phyloP scores from a whole-genome alignment of 176 grass and related monocot species.

The Musa itinerans region DNA sequence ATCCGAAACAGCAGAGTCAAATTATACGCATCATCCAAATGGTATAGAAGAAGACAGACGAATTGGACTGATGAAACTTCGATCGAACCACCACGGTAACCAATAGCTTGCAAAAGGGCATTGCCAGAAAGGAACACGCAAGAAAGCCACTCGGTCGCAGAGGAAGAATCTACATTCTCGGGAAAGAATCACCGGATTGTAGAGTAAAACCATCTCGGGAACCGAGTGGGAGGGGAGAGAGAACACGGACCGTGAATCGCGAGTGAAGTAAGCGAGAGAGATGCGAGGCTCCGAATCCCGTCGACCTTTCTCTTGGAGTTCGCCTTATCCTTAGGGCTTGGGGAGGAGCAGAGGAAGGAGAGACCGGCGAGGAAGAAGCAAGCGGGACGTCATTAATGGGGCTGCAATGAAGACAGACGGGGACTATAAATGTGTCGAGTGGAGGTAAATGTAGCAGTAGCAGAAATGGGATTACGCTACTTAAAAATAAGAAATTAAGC shows the following conservation, averaged over 20 bases:
- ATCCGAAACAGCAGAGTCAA: not conserved
- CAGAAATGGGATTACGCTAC: too few relatives aligned
- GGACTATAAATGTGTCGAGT: too few relatives aligned
- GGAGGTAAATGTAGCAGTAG: not conserved
- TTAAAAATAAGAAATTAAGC: too few relatives aligned
- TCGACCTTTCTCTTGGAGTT: not conserved
- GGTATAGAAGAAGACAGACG: too few relatives aligned
- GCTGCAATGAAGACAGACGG: too few relatives aligned
- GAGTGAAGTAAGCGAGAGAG: not conserved
- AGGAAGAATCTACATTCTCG: not conserved
- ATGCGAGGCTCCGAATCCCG: not conserved
- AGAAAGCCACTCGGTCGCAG: not conserved
- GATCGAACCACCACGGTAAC: not conserved
- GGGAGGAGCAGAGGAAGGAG: not conserved
- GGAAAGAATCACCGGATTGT: not conserved
- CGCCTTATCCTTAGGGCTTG: not conserved
- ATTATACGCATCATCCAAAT: too few relatives aligned
- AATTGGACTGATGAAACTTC: not conserved
- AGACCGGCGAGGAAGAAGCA: not conserved
- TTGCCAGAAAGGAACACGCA: not conserved
- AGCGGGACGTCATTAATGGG: not conserved
- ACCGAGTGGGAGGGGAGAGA: not conserved
- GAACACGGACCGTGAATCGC: not conserved
- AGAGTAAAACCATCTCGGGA: not conserved
- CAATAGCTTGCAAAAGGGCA: not conserved